These are phyloP conservation scores for Pseudozyma flocculosa DNA, from an alignment of 1,284 basidiomycete genomes.

Conservation along the genomic window DNA sequence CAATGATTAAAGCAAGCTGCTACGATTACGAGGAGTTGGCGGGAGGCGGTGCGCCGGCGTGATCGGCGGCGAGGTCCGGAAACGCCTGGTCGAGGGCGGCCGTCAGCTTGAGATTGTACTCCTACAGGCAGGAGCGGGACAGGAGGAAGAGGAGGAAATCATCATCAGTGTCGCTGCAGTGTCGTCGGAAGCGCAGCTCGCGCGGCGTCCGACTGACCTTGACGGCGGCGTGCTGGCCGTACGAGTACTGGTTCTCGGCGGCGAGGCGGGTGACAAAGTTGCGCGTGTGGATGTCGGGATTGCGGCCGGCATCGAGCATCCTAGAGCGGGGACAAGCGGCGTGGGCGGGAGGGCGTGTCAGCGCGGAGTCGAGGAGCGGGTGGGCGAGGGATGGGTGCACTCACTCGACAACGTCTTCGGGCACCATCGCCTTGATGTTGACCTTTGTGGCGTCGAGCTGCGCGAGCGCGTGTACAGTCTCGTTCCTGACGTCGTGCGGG, in stretches of 20 bases:
- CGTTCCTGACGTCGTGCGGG: constrained; percentile 22
- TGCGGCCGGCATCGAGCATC: constrained; percentile 52
- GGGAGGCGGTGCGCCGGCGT: too few relatives aligned
- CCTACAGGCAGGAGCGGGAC: neutral
- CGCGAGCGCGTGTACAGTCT: constrained; percentile 39
- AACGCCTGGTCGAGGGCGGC: constrained; percentile 27
- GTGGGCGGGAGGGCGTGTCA: too few relatives aligned
- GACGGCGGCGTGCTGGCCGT: constrained; percentile 39
- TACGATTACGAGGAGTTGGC: too few relatives aligned
- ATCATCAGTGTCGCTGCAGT: neutral
- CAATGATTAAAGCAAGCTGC: too few relatives aligned
- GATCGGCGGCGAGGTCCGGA: constrained; percentile 9
- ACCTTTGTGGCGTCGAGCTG: constrained; percentile 40
- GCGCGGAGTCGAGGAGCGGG: neutral
- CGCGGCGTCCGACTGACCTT: neutral
- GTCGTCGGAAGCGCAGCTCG: neutral
- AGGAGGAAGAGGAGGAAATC: neutral
- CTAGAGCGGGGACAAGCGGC: constrained; percentile 1
- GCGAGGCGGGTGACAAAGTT: constrained; percentile 48
- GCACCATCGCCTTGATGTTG: constrained; percentile 38
- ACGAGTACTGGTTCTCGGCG: constrained; percentile 55
- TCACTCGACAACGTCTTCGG: constrained; percentile 47
- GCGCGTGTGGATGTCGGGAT: constrained; percentile 55
- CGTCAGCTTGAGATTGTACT: constrained; percentile 17
- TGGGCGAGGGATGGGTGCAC: neutral